A percentile compares a stretch with the other conserved stretches of the same genome.
phyloP scores from a whole-genome alignment of 768 basidiomycete species.

The Suillus placidus region DNA sequence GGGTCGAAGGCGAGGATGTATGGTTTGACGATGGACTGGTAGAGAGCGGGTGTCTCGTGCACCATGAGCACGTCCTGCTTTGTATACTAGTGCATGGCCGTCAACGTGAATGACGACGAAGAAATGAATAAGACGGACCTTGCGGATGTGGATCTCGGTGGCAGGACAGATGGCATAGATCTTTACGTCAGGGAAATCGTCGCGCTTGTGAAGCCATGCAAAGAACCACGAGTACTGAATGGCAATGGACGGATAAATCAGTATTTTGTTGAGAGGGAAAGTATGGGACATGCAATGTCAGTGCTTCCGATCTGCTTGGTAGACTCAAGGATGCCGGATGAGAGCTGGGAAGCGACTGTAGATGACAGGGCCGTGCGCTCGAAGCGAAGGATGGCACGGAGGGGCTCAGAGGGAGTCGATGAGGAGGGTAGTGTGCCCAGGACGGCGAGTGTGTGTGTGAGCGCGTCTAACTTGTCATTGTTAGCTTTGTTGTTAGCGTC shows the following conservation, averaged over 20 bases:
- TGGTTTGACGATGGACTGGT: constrained; percentile 68
- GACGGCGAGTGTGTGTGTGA: constrained; percentile 63
- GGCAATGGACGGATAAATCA: constrained; percentile 8
- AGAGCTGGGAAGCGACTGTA: constrained; percentile 40
- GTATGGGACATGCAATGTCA: constrained; percentile 58
- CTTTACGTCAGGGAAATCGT: constrained; percentile 66
- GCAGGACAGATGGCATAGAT: constrained; percentile 87
- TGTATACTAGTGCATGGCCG: constrained; percentile 58
- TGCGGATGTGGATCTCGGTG: constrained; percentile 86
- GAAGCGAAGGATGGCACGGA: constrained; percentile 70
- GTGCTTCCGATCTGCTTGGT: constrained; percentile 57
- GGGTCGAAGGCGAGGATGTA: constrained; percentile 79
- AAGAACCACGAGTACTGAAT: constrained; percentile 80
- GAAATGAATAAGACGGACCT: constrained; percentile 46
- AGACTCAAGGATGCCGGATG: constrained; percentile 40
- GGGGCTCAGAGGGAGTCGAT: constrained; percentile 21
- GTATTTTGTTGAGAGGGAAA: neutral
- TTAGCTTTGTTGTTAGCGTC: neutral
- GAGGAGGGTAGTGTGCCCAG: constrained; percentile 61
- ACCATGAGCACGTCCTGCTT: constrained; percentile 73
- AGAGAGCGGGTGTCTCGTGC: constrained; percentile 81
- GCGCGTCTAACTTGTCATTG: neutral
- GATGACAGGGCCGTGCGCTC: constrained; percentile 74
- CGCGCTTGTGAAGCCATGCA: constrained; percentile 59
- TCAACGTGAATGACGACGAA: neutral